Evolutionary conservation across 106 monocot species (phyloP).

Genomic region (Vanilla planifolia): DNA sequence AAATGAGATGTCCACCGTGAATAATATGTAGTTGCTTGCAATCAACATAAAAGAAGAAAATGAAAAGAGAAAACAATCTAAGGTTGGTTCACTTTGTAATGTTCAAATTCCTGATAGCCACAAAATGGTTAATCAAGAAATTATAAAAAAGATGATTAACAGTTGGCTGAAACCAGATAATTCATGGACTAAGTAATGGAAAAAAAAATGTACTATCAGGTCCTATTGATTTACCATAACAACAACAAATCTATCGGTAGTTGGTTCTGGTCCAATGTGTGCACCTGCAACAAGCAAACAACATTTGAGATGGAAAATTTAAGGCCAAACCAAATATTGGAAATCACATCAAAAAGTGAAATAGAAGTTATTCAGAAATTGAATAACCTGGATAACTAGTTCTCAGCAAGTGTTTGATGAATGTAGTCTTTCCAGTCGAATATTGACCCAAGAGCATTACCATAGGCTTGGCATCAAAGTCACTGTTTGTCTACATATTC

Average conservation of each 20-base stretch:
- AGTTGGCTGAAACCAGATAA: too few relatives aligned
- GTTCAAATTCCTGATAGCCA: too few relatives aligned
- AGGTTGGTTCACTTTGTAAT: too few relatives aligned
- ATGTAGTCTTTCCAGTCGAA: slow-evolving; percentile 87
- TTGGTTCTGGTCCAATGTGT: slow-evolving; percentile 19
- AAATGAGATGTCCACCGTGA: too few relatives aligned
- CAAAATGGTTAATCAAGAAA: too few relatives aligned
- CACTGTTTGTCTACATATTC: slow-evolving; percentile 65
- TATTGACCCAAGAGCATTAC: slow-evolving; percentile 90
- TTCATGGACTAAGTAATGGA: too few relatives aligned
- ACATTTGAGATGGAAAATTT: background rate
- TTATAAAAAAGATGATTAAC: too few relatives aligned
- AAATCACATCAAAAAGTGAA: background rate
- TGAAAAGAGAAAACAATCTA: too few relatives aligned
- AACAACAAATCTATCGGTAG: slow-evolving; percentile 21
- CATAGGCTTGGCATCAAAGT: slow-evolving; percentile 93
- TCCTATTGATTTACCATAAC: slow-evolving; percentile 14
- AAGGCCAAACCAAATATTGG: background rate
- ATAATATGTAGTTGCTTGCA: too few relatives aligned
- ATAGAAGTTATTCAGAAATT: background rate
- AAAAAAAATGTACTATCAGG: background rate
- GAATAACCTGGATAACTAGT: slow-evolving; percentile 77
- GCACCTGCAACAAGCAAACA: slow-evolving; percentile 9
- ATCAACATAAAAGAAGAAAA: too few relatives aligned
- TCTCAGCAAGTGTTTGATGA: slow-evolving; percentile 77